Evolutionary conservation across 164 flowering plant genomes (phyloP).

Genomic region (Sedum album): DNA sequence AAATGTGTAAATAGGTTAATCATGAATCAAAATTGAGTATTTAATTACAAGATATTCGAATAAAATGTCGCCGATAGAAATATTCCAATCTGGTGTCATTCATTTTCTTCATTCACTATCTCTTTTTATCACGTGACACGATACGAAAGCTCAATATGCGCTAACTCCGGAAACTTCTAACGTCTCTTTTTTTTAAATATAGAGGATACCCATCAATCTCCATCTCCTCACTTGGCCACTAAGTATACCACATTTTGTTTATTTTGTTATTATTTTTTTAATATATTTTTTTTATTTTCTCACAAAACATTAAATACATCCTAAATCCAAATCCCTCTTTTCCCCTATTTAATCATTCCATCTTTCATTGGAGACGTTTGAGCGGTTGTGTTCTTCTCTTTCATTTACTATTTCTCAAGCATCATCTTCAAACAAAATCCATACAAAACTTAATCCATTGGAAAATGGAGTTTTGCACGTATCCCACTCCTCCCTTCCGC

Average conservation of each 20-base stretch:
- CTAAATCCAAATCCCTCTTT: too few species aligned
- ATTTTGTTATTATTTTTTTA: neutral
- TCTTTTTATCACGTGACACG: too few species aligned
- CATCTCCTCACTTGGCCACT: neutral
- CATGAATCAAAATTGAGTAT: too few species aligned
- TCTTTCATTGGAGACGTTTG: neutral
- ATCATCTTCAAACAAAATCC: neutral
- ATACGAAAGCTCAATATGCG: too few species aligned
- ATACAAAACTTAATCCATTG: neutral
- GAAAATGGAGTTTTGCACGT: slow-evolving; percentile 47
- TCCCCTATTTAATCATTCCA: neutral
- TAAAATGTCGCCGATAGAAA: too few species aligned
- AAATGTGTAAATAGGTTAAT: too few species aligned
- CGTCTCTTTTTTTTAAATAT: too few species aligned
- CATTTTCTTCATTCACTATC: too few species aligned
- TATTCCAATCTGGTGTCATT: too few species aligned
- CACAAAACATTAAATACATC: neutral
- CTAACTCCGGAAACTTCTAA: too few species aligned
- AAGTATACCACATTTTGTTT: neutral
- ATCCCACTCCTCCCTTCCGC: slow-evolving; percentile 18
- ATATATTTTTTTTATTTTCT: neutral
- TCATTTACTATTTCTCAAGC: neutral
- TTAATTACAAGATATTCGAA: too few species aligned
- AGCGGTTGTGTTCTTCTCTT: neutral
- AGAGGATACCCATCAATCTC: neutral